phyloP scores from a whole-genome alignment of 768 basidiomycete genomes.

The Phylloporus sp. region DNA sequence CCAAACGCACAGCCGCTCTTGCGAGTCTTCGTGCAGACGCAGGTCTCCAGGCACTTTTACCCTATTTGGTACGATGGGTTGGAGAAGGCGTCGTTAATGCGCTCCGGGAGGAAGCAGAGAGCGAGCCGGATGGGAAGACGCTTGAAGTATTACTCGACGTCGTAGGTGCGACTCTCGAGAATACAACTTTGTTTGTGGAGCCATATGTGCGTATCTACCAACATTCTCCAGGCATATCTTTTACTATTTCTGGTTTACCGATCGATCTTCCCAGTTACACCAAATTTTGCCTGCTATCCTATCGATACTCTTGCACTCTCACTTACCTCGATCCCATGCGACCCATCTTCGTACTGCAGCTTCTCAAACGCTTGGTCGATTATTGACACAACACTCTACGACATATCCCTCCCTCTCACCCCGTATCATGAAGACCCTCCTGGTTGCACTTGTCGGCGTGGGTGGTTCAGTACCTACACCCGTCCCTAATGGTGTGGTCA shows the following conservation, averaged over 20 bases:
- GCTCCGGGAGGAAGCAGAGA: slow-evolving; percentile 45
- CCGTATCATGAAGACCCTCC: slow-evolving; percentile 90
- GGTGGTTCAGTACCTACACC: slow-evolving; percentile 10
- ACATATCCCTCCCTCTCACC: slow-evolving; percentile 85
- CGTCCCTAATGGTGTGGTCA: slow-evolving; percentile 7
- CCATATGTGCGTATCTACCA: slow-evolving; percentile 73
- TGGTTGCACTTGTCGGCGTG: slow-evolving; percentile 68
- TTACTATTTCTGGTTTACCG: neutral
- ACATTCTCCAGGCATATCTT: neutral
- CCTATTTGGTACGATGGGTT: slow-evolving; percentile 94
- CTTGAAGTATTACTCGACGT: slow-evolving; percentile 84
- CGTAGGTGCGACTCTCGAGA: slow-evolving; percentile 79
- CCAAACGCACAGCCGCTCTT: slow-evolving; percentile 84
- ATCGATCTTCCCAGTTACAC: slow-evolving; percentile 61
- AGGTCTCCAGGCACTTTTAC: slow-evolving; percentile 85
- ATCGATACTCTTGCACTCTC: slow-evolving; percentile 84
- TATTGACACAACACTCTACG: slow-evolving; percentile 79
- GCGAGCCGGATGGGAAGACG: slow-evolving; percentile 62
- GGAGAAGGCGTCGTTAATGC: slow-evolving; percentile 79
- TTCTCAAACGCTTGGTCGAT: slow-evolving; percentile 76
- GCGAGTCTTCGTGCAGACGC: slow-evolving; percentile 87
- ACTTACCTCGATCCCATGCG: slow-evolving; percentile 69
- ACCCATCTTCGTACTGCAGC: slow-evolving; percentile 74
- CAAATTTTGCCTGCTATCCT: slow-evolving; percentile 93
- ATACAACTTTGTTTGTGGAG: slow-evolving; percentile 87